A percentile compares a stretch with the other conserved stretches of the same genome.
Evolutionary conservation across 768 basidiomycete species (phyloP).

Genomic region (Trametes gibbosa): DNA sequence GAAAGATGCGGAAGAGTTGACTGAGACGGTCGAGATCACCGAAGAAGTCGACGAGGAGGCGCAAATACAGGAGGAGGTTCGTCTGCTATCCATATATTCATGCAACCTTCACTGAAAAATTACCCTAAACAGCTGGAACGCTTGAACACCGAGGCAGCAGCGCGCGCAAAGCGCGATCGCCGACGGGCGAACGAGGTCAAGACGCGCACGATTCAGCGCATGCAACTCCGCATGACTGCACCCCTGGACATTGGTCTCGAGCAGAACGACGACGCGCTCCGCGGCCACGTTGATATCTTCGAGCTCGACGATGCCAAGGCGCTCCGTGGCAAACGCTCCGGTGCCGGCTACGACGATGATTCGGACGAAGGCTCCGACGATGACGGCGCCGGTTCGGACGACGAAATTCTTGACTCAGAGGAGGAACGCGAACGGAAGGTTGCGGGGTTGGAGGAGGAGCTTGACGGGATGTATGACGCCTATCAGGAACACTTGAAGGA

Average conservation of each 20-base stretch:
- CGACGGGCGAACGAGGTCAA: slow-evolving; percentile 88
- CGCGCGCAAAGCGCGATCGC: slow-evolving; percentile 75
- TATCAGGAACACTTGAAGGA: slow-evolving; percentile 81
- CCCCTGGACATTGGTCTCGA: slow-evolving; percentile 95
- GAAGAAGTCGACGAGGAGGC: slow-evolving; percentile 84
- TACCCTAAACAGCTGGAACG: slow-evolving; percentile 65
- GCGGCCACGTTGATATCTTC: slow-evolving; percentile 85
- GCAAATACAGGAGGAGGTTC: slow-evolving; percentile 85
- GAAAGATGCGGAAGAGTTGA: slow-evolving; percentile 69
- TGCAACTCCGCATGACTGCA: slow-evolving; percentile 97
- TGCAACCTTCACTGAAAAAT: not conserved
- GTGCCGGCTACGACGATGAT: slow-evolving; percentile 43
- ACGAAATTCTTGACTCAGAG: slow-evolving; percentile 50
- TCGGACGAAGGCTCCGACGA: slow-evolving; percentile 40
- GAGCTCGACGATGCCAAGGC: slow-evolving; percentile 64
- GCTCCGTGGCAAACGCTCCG: slow-evolving; percentile 38
- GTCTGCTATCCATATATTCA: slow-evolving; percentile 16
- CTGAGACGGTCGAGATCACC: slow-evolving; percentile 64
- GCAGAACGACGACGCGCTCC: slow-evolving; percentile 69
- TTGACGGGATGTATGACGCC: slow-evolving; percentile 85
- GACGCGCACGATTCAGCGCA: slow-evolving; percentile 82
- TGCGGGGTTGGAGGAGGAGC: slow-evolving; percentile 69
- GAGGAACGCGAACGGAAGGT: slow-evolving; percentile 69
- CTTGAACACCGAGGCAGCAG: slow-evolving; percentile 71
- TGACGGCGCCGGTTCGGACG: slow-evolving; percentile 42